Evolutionary conservation across 352 stramenopile genomes (phyloP), one percentile per base, ranked within the genome.

Genomic region (Pythium phragmiticola): DNA sequence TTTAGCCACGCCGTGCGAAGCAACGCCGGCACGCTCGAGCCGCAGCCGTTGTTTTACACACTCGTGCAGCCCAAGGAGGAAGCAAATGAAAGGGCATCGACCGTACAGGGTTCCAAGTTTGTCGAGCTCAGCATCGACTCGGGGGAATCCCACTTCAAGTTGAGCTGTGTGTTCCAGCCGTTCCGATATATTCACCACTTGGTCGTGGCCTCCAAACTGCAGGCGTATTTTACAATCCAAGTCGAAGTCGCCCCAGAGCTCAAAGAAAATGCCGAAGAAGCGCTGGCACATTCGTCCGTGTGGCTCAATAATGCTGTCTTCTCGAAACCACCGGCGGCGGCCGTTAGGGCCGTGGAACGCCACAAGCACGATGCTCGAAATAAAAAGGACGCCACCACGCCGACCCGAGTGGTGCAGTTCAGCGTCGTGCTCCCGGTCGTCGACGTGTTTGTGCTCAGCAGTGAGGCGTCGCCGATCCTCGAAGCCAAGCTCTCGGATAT

Each of bases 131-230:
- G 60, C 8, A 84, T 92, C 12, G 80, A 92, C 45, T 77, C 74
- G 0, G 79, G 77, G 0, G 76, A 92, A 45, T 69, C 60, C 3
- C 83, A 75, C 36, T 78, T 92, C 39, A 74, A 78, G 37, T 53
- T 92, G 2, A 73, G 75, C 34, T 92, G 83, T 57, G 63, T 30
- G 0, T 78, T 90, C 43, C 75, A 84, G 56, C 73, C 77, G 7
- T 92, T 92, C 52, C 66, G 79, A 28, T 90, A 88, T 51, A 87
- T 90, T 33, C 80, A 92, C 57, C 87, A 90, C 39, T 47, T 92
- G 17, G 80, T 78, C 19, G 77, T 87, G 3, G 77, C 75, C 0
- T 69, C 76, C 3, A 92, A 89, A 55, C 69, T 92, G 4, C 79
- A 86, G 33, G 70, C 72, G 7, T 92, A 92, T 19, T 90, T 92